Evolutionary conservation across 2,329 filamentous ascomycete species (phyloP), one percentile per base, ranked within the genome.

Genomic region (Thielaviopsis populi): DNA sequence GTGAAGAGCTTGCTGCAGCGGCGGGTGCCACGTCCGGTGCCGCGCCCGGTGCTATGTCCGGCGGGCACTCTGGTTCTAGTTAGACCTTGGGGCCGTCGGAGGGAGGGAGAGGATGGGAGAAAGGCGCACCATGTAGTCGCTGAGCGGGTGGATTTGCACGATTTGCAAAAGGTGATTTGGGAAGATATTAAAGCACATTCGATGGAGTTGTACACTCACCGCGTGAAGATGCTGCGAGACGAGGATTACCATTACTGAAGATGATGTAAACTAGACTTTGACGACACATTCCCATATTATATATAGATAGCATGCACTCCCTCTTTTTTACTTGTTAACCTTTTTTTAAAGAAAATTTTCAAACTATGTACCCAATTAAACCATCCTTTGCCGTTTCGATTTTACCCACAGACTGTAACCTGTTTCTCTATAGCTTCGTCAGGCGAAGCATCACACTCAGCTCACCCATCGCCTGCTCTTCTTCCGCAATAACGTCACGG

Each of bases 401-500:
- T 42, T 27, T 43, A 27, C 22, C 56, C 22, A 61, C 27, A 48
- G 13, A n/a, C 13, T 37, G 27, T 56, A 37, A 19, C 27, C 27
- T n/a, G 30, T 41, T 22, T 10, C 62, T 66, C 77, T 78, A 91
- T 70, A 95, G 73, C 75, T 86, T 89, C 66, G 92, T 76, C 69
- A 95, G 73, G 69, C 88, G 83, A 72, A 95, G 75, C 76, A 89
- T 75, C 75, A 92, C 88, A 1, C 83, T 91, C 6, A 89, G 88
- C 72, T 89, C 89, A 71, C 91, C 87, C 66, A 95, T 82, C 74
- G 94, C 88, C 71, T 94, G 88, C 71, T 92, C 86, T 75, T 95
- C 90, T 74, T 95, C 84, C 50, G 82, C 78, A 71, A 95, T 91
- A 63, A 91, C 75, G 22, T 68, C 68, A 2, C 70, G 68, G 2